Evolutionary conservation across 352 stramenopile species (phyloP).

Genomic region (Phytopythium helicoides): DNA sequence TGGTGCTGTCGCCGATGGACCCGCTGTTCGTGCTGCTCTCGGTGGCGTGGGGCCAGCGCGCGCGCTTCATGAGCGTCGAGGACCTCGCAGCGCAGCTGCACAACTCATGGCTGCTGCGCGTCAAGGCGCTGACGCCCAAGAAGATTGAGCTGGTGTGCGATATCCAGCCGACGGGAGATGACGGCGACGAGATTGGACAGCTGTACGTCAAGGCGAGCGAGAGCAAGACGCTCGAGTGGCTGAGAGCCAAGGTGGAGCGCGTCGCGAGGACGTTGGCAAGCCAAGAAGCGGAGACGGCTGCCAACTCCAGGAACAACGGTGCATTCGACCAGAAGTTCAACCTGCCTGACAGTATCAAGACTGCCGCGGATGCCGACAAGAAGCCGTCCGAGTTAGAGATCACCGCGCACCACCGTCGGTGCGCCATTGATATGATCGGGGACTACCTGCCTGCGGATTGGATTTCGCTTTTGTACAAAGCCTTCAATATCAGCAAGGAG

Average conservation of each 20-base stretch:
- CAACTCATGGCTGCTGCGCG: conserved; percentile 61
- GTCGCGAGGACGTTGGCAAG: conserved; percentile 36
- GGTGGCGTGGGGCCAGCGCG: conserved; percentile 42
- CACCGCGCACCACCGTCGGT: conserved; percentile 23
- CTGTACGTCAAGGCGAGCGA: conserved; percentile 62
- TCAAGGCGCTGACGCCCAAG: conserved; percentile 22
- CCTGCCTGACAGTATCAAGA: conserved; percentile 13
- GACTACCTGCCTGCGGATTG: conserved; percentile 57
- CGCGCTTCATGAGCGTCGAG: conserved; percentile 51
- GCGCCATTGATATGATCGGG: conserved; percentile 55
- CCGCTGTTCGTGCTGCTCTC: conserved; percentile 71
- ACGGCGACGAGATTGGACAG: conserved; percentile 40
- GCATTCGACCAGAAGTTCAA: conserved; percentile 39
- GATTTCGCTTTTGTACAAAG: conserved; percentile 39
- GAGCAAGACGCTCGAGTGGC: conserved; percentile 47
- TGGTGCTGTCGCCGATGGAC: conserved; percentile 66
- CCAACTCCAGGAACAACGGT: conserved; percentile 11
- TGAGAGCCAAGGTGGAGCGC: conserved; percentile 49
- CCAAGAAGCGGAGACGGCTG: conserved; percentile 20
- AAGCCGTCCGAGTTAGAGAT: conserved; percentile 3
- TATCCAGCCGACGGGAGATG: conserved; percentile 35
- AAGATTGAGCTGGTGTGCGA: conserved; percentile 53
- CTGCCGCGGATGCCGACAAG: not conserved
- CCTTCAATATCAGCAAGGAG: conserved; percentile 37
- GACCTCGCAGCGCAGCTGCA: conserved; percentile 43